A percentile compares a stretch with the other conserved stretches of the same genome.
These are phyloP conservation scores for Penicillium expansum DNA, from an alignment of 2,329 filamentous ascomycete species.

Conservation along the genomic window DNA sequence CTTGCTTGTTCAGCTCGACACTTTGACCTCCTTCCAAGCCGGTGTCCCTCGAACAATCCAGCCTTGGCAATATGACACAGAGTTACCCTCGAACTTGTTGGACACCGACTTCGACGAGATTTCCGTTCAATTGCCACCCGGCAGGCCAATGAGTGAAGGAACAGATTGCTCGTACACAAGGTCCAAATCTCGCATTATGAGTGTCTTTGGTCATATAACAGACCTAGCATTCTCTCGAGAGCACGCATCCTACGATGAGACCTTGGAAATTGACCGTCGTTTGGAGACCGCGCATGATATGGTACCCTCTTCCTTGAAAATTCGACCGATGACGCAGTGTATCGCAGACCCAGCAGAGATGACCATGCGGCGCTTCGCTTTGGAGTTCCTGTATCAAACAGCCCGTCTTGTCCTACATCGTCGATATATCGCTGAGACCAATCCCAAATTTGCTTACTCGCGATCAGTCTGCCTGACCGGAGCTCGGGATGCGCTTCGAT, in stretches of 20 bases:
- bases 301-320: constrained; percentile 22
- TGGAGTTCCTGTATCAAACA: constrained; percentile 54
- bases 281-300: constrained; percentile 33
- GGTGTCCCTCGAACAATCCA: constrained; percentile 62
- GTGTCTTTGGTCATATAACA: constrained; percentile 37
- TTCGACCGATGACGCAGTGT: constrained; percentile 34
- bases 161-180: constrained; percentile 46
- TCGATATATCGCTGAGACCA: constrained; percentile 46
- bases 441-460: constrained; percentile 44
- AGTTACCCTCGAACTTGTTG: constrained; percentile 57
- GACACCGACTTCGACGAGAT: constrained; percentile 60
- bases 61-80: constrained; percentile 59
- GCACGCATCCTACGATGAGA: constrained; percentile 36
- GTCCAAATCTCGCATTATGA: constrained; percentile 37
- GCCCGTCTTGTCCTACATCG: constrained; percentile 55
- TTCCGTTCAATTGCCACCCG: constrained; percentile 51
- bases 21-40: constrained; percentile 61
- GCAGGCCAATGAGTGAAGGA: constrained; percentile 53
- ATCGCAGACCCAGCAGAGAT: constrained; percentile 51
- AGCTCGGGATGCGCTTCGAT: constrained; percentile 48
- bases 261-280: constrained; percentile 36
- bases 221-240: constrained; percentile 38
- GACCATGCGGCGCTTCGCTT: constrained; percentile 52
- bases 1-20: constrained; percentile 54
- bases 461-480: constrained; percentile 48